Percentiles rank a stretch among this genome's conserved stretches.
phyloP scores from a whole-genome alignment of 345 rosid species.

The Carallia brachiata region DNA sequence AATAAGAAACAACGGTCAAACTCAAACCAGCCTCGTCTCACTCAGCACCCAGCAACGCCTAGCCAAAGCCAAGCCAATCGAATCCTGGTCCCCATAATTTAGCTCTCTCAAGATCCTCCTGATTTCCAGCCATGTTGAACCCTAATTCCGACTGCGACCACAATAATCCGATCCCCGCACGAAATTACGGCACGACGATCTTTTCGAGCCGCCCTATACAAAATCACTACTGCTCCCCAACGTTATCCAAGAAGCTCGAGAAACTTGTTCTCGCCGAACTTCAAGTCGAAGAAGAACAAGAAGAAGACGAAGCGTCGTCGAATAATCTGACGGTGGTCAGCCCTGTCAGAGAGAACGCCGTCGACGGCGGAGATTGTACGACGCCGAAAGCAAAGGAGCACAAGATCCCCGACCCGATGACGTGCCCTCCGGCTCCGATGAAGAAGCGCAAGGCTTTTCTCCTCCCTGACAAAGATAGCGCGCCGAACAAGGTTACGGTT shows the following conservation, averaged over 20 bases:
- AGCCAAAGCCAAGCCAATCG: too few species aligned
- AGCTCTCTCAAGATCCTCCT: too few species aligned
- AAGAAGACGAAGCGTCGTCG: neutral
- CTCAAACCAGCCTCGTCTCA: too few species aligned
- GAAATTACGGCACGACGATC: too few species aligned
- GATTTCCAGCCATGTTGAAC: too few species aligned
- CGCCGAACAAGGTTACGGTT: neutral
- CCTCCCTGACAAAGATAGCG: neutral
- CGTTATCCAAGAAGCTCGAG: neutral
- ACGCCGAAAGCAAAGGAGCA: conserved; percentile 58
- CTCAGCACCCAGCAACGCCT: too few species aligned
- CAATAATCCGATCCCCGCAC: too few species aligned
- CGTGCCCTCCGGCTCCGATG: conserved; percentile 74
- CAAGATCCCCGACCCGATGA: conserved; percentile 41
- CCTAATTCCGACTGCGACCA: too few species aligned
- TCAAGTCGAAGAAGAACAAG: neutral
- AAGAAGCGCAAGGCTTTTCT: conserved; percentile 48
- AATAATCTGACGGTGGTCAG: neutral
- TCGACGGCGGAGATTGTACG: conserved; percentile 11
- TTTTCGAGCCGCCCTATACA: too few species aligned
- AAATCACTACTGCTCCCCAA: neutral
- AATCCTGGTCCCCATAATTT: too few species aligned
- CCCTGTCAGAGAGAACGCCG: neutral
- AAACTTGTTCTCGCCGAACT: neutral
- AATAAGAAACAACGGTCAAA: too few species aligned